A percentile compares a stretch with the other conserved stretches of the same genome.
These are phyloP conservation scores for Verbena officinalis DNA, from an alignment of 257 asterid genomes.

Conservation along the genomic window DNA sequence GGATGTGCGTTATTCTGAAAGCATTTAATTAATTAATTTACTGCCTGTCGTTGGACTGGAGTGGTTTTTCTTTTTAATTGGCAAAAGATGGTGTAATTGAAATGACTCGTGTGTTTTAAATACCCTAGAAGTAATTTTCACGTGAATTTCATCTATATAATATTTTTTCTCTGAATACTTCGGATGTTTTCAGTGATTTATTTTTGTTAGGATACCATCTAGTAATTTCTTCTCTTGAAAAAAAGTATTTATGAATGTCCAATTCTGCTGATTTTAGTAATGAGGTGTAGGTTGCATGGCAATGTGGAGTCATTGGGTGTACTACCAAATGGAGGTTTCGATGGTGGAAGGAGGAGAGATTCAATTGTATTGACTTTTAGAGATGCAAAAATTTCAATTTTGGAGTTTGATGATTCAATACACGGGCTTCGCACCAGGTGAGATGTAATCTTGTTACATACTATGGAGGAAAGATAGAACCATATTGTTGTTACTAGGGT, in stretches of 20 bases:
- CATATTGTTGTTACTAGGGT: neutral
- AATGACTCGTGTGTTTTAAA: neutral
- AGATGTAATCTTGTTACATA: conserved; percentile 28
- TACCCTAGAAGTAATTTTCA: neutral
- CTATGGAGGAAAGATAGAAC: conserved; percentile 3
- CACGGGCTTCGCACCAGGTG: conserved; percentile 91
- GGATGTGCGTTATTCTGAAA: too few relatives aligned
- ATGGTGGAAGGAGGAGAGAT: conserved; percentile 81
- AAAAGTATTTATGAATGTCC: conserved; percentile 1
- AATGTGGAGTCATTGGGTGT: conserved; percentile 89
- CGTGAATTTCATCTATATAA: neutral
- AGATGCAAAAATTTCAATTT: conserved; percentile 86
- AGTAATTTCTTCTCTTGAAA: neutral
- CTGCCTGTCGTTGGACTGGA: too few relatives aligned
- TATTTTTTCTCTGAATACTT: neutral
- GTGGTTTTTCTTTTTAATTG: neutral
- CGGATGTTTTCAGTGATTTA: neutral
- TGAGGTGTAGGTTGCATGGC: conserved; percentile 79
- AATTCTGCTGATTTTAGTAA: conserved; percentile 21
- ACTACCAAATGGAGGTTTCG: conserved; percentile 69
- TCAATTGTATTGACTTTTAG: conserved; percentile 80
- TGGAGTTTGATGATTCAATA: conserved; percentile 91
- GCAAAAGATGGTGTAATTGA: neutral
- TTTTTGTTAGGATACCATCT: neutral
- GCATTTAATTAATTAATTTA: too few relatives aligned